Conservation (phyloP, 768 basidiomycete species). For the Neoboletus subvelutipes region DNA sequence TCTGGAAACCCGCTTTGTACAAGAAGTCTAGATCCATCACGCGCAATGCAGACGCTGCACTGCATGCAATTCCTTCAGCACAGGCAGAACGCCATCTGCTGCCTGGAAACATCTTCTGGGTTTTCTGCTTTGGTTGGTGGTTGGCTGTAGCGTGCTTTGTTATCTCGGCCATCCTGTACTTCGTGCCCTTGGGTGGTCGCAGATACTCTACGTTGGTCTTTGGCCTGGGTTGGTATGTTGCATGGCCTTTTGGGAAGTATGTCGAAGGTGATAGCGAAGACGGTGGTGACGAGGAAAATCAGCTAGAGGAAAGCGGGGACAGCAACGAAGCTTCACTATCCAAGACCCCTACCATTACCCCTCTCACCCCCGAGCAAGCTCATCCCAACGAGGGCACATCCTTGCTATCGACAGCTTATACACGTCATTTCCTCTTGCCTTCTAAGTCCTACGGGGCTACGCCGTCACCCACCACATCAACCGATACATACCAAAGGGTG, state of each 20-base stretch:
- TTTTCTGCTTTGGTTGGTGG: constrained; percentile 91
- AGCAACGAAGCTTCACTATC: constrained; percentile 34
- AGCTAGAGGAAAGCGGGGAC: constrained; percentile 20
- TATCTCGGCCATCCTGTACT: constrained; percentile 64
- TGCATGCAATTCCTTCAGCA: constrained; percentile 90
- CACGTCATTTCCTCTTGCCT: constrained; percentile 38
- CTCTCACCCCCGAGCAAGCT: constrained; percentile 31
- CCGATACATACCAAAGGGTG: constrained; percentile 23
- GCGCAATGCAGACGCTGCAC: constrained; percentile 90
- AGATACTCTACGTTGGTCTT: constrained; percentile 84
- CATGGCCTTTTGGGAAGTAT: constrained; percentile 99
- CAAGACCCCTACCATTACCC: constrained; percentile 45
- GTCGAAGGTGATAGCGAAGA: constrained; percentile 75
- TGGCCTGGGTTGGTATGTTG: constrained; percentile 94
- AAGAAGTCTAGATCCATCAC: constrained; percentile 97
- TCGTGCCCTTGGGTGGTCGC: constrained; percentile 78
- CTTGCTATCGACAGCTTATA: constrained; percentile 36
- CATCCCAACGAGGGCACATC: constrained; percentile 48
- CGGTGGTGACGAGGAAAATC: constrained; percentile 41
- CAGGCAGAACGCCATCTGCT: constrained; percentile 91
- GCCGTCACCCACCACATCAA: constrained; percentile 29
- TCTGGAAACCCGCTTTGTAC: constrained; percentile 99
- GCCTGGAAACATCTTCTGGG: constrained; percentile 95
- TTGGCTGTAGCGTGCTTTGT: constrained; percentile 69
- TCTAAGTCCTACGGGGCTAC: constrained; percentile 74